Conservation (phyloP, 2,329 filamentous ascomycete genomes). For the Mycosphaerella arachidis region DNA sequence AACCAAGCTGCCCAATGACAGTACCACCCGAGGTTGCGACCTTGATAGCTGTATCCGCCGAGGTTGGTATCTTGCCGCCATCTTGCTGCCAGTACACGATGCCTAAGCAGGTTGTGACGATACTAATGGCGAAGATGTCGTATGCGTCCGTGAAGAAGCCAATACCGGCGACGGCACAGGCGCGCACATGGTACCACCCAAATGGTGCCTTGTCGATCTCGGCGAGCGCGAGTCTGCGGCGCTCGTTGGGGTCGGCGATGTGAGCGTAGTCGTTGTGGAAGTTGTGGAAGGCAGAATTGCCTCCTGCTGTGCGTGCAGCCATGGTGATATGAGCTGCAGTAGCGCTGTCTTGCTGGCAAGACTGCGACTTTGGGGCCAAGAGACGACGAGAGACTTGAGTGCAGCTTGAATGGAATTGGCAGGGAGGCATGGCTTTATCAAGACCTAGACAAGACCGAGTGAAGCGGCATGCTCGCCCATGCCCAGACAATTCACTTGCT, state of each 20-base stretch:
- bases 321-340: conserved; percentile 17
- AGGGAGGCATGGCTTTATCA: conserved; percentile 5
- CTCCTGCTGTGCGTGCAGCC: conserved; percentile 50
- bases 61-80: conserved; percentile 22
- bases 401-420: background rate
- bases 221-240: conserved; percentile 70
- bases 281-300: conserved; percentile 70
- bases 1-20: conserved; percentile 75
- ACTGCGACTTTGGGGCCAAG: conserved; percentile 1
- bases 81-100: conserved; percentile 64
- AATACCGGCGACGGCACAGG: conserved; percentile 72
- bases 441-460: background rate
- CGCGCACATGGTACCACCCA: conserved; percentile 78
- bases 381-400: background rate
- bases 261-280: conserved; percentile 69
- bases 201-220: conserved; percentile 79
- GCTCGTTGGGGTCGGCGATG: conserved; percentile 68
- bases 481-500: background rate
- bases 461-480: background rate
- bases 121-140: conserved; percentile 68
- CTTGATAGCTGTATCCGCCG: conserved; percentile 77
- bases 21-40: conserved; percentile 78
- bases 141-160: conserved; percentile 89
- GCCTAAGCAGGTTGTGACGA: conserved; percentile 71
- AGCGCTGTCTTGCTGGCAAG: background rate